phyloP scores from a whole-genome alignment of 495 filamentous ascomycete genomes.

The Podospora bellae-mahoneyi region DNA sequence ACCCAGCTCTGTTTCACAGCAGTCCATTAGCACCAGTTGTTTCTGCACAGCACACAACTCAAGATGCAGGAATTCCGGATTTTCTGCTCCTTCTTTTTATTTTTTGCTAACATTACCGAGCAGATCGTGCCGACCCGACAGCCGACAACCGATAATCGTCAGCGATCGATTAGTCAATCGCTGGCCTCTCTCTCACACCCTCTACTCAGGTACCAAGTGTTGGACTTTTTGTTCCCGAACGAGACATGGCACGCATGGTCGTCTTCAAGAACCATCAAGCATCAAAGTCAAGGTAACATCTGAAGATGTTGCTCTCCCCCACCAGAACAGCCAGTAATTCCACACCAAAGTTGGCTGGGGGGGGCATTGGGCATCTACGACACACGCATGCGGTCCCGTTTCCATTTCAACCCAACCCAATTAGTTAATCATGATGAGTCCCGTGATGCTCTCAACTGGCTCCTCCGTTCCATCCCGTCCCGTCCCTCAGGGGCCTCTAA shows the following conservation, averaged over 20 bases:
- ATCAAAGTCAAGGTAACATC: neutral
- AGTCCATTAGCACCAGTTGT: neutral
- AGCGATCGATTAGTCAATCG: neutral
- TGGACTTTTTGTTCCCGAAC: neutral
- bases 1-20: neutral
- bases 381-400: constrained; percentile 1
- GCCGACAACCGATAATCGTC: neutral
- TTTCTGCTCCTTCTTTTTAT: neutral
- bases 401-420: constrained; percentile 9
- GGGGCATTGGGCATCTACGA: constrained; percentile 11
- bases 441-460: neutral
- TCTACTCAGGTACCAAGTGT: neutral
- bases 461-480: neutral
- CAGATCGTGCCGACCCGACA: neutral
- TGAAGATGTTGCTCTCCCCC: neutral
- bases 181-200: neutral
- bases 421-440: neutral
- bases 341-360: neutral
- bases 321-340: neutral
- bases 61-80: constrained; percentile 1
- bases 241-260: neutral
- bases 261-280: neutral
- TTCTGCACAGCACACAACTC: neutral
- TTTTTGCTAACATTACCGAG: neutral
- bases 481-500: neutral